These are phyloP conservation scores for Cardamine chenopodiifolia DNA, from an alignment of 345 rosid genomes.

Conservation along the genomic window DNA sequence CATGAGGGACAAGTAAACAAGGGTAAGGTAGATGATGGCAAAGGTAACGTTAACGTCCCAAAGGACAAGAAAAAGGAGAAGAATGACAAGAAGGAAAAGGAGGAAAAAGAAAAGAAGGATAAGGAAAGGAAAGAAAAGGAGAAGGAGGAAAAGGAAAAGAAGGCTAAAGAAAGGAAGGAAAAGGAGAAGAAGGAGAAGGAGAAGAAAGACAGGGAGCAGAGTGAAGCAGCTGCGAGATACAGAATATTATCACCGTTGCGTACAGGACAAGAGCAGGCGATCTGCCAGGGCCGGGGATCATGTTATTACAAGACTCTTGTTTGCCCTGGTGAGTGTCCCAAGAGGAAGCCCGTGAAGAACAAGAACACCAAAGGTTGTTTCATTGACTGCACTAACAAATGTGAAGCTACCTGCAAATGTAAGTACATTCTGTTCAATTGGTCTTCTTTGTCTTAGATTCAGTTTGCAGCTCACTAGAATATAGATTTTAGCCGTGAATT, in stretches of 20 bases:
- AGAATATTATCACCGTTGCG: slow-evolving; percentile 31
- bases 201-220: slow-evolving; percentile 35
- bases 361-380: slow-evolving; percentile 69
- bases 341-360: slow-evolving; percentile 65
- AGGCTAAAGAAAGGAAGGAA: slow-evolving; percentile 27
- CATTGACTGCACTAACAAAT: slow-evolving; percentile 71
- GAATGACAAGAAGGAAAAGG: slow-evolving; percentile 17
- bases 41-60: slow-evolving; percentile 26
- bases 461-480: too few species aligned
- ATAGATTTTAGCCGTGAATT: too few species aligned
- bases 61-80: slow-evolving; percentile 19
- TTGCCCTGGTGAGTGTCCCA: slow-evolving; percentile 73
- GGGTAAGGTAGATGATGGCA: slow-evolving; percentile 11
- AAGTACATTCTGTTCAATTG: slow-evolving; percentile 34
- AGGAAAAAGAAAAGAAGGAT: neutral
- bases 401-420: slow-evolving; percentile 86
- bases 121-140: slow-evolving; percentile 15
- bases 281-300: slow-evolving; percentile 47
- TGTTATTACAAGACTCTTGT: slow-evolving; percentile 52
- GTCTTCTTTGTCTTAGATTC: neutral
- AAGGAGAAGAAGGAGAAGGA: slow-evolving; percentile 35
- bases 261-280: slow-evolving; percentile 56
- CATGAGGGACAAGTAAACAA: slow-evolving; percentile 25
- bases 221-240: slow-evolving; percentile 47
- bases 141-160: slow-evolving; percentile 6